Evolutionary conservation across 805 yeast species (phyloP), one percentile per base, ranked within the genome.

Genomic region (Saccharomyces mikatae): DNA sequence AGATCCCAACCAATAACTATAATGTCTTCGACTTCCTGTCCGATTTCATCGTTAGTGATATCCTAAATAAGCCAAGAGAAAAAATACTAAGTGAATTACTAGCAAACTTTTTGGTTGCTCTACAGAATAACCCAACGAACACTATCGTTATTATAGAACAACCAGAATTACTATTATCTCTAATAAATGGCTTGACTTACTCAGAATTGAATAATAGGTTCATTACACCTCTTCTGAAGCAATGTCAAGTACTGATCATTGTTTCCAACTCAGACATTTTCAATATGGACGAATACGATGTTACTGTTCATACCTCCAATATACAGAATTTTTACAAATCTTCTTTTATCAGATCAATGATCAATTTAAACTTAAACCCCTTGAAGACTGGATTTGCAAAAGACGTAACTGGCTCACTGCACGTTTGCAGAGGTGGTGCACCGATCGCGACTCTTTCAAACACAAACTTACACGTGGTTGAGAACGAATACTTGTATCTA

Each of bases 331-430:
- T 36, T 24, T 36, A 36, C 44, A 36, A 36, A 36, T 17, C 44
- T 17, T 36, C 44, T 17, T 57, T 64, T 26, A 63, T 66, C 58
- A 63, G 63, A 51, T 58, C 68, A 17, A 53, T 63, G 2, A 65
- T 58, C 1, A 55, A 62, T 1, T 59, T 89, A n/a, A 74, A 77
- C 22, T 64, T 89, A 36, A 78, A 80, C 61, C 90, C 96, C 1
- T 71, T 89, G 56, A 75, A 79, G 2, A 88, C 96, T 0, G 96
- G 96, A 0, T 76, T 89, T 60, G 96, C 96, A 0, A 80, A 79
- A 48, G 96, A 89, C 65, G 79, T 87, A 2, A 85, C 96, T 0
- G 96, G 96, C 1, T 75, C 84, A 3, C 64, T 89, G 46, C 74
- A 80, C 0, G 75, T 89, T 0, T 69, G 83, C 0, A 72, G 71